Percentiles rank a stretch among this genome's conserved stretches.
Conservation (phyloP, 2,329 filamentous ascomycete species). For the Penicillium concentricum region DNA sequence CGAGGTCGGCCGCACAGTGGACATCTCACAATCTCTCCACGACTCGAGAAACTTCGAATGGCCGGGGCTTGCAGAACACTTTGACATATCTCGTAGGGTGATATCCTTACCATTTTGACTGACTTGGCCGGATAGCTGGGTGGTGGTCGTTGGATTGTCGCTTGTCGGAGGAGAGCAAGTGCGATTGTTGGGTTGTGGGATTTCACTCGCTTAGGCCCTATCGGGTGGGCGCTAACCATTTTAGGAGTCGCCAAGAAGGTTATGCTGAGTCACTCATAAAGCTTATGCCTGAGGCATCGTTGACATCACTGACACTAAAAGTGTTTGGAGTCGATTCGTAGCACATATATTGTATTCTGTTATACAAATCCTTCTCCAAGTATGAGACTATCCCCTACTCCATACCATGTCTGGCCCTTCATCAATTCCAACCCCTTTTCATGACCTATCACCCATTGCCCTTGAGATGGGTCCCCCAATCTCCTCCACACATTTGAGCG, state of each 20-base stretch:
- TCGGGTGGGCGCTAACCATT: conserved; percentile 31
- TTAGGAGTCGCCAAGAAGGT: conserved; percentile 24
- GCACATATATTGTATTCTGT: neutral
- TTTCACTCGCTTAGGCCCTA: conserved; percentile 48
- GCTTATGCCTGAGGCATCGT: neutral
- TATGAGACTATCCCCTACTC: conserved; percentile 69
- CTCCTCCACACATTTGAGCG: conserved; percentile 67
- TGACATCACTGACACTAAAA: neutral
- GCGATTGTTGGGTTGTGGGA: conserved; percentile 43
- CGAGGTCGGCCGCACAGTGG: conserved; percentile 20
- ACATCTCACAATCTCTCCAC: conserved; percentile 15
- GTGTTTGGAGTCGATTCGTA: neutral
- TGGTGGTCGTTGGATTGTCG: conserved; percentile 43
- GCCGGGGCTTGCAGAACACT: conserved; percentile 24
- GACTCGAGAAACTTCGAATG: conserved; percentile 21
- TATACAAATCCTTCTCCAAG: conserved; percentile 51
- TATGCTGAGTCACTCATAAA: conserved; percentile 18
- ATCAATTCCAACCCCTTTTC: conserved; percentile 77
- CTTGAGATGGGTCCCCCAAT: conserved; percentile 44
- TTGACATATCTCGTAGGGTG: conserved; percentile 16
- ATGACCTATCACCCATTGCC: conserved; percentile 85
- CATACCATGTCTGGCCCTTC: conserved; percentile 81
- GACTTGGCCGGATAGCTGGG: conserved; percentile 46
- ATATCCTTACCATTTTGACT: conserved; percentile 49
- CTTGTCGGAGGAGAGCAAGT: conserved; percentile 40